Base-by-base conservation (phyloP, 1,284 basidiomycete genomes). In the Pseudozyma sp. region DNA sequence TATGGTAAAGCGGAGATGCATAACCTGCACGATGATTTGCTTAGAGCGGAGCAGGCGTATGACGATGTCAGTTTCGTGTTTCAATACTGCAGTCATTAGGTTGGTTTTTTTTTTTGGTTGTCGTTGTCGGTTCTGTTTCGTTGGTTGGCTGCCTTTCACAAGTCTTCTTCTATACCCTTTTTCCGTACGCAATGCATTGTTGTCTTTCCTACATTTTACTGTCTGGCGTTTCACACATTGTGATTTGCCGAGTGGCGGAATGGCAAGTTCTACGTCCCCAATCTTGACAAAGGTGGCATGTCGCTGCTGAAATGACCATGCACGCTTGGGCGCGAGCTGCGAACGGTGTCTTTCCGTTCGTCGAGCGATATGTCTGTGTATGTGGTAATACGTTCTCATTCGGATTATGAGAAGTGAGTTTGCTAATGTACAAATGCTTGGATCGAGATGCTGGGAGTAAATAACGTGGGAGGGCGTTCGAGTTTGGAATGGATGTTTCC, bases 21-120 rank as follows among this genome's bases (percentile, higher is more conserved):
- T 83, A 92, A 91, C 78, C 93, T 97, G 81, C 96, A 99, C 82
- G 97, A 99, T 81, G 96, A 99, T 84, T 88, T 99, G 51, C 87
- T 99, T 45, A 89, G 97, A 13, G 94, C 94, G 0, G 97, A 99
- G 85, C 89, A 92, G 51, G 93, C 92, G 5, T 82, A 90, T 48
- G 90, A 91, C 11, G 93, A 96, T 77, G 92, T 98, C 9, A 86
- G 86, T 19, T 85, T 85, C 34, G 86, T 86, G 42, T 87, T 87
- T 62, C 86, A 87, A 72, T 86, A 83, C 59, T 80, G 79, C 76
- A 83, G 81, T 54, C 81, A 83, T 52, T 83, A 59, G 60, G 42
- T 39, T 31, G 14, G 35, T 34, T 19, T 31, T 36, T 21, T 10
- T 31, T 31, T 8, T n/a, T n/a, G n/a, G 9, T 8, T 18, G 19